Evolutionary conservation across 208 protist genomes (phyloP).

Genomic region (Herpetomonas samuelpessoai): DNA sequence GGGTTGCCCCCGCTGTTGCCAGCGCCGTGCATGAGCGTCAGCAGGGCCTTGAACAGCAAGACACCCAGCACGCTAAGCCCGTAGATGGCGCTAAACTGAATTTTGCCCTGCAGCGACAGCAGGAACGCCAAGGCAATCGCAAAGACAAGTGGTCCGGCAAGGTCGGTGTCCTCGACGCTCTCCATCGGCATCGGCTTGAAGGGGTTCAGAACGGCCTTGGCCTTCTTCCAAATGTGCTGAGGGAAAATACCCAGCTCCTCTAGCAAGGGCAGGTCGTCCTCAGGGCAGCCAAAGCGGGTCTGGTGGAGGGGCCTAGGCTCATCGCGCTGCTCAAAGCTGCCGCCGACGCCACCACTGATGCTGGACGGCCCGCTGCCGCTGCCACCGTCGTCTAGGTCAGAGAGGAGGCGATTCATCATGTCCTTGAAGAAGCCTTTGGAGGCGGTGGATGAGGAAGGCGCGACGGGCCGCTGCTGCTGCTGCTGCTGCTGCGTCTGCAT

Average conservation of each 20-base stretch:
- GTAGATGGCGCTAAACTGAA: conserved; percentile 87
- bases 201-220: conserved; percentile 68
- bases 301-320: conserved; percentile 44
- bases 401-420: conserved; percentile 15
- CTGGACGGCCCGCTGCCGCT: not conserved
- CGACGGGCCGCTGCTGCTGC: not conserved
- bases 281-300: conserved; percentile 73
- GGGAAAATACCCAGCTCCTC: conserved; percentile 80
- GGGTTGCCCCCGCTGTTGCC: not conserved
- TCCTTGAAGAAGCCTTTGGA: conserved; percentile 11
- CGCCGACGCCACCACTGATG: not conserved
- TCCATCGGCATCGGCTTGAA: conserved; percentile 30
- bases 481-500: not conserved
- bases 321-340: not conserved
- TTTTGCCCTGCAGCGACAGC: conserved; percentile 67
- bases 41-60: conserved; percentile 63
- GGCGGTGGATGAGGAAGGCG: not conserved
- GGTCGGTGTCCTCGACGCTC: conserved; percentile 52
- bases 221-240: conserved; percentile 48
- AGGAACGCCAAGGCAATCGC: conserved; percentile 63
- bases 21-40: conserved; percentile 64
- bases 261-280: conserved; percentile 79
- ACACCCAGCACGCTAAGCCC: conserved; percentile 70
- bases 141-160: conserved; percentile 75
- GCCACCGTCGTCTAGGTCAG: not conserved